These are phyloP conservation scores for Trichoderma pleuroti DNA, from an alignment of 2,329 filamentous ascomycete species.

Conservation along the genomic window DNA sequence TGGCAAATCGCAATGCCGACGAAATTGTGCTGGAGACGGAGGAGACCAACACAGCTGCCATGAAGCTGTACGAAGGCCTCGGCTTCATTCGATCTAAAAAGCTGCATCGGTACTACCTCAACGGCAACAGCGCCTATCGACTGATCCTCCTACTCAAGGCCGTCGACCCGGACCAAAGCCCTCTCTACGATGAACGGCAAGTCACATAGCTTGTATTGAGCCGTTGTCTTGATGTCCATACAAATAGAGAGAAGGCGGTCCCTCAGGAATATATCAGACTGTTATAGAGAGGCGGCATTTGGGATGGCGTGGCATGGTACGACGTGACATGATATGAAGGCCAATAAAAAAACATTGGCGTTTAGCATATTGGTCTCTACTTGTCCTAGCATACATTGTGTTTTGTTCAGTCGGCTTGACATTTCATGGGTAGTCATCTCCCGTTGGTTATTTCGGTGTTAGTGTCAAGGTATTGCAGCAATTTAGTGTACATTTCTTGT, in stretches of 20 bases:
- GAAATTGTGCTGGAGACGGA: slow-evolving; percentile 97
- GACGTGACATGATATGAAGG: background rate
- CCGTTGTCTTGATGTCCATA: background rate
- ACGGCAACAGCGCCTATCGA: slow-evolving; percentile 91
- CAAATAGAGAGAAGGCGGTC: background rate
- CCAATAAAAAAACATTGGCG: slow-evolving; percentile 15
- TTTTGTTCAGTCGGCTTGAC: background rate
- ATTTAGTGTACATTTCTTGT: background rate
- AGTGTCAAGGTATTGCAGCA: background rate
- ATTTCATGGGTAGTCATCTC: background rate
- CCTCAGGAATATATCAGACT: background rate
- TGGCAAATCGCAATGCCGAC: slow-evolving; percentile 79
- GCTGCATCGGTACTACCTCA: slow-evolving; percentile 91
- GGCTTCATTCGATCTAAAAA: slow-evolving; percentile 92
- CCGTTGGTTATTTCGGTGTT: background rate
- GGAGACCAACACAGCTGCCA: slow-evolving; percentile 83
- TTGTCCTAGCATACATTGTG: background rate
- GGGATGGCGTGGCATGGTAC: background rate
- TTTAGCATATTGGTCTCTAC: slow-evolving; percentile 12
- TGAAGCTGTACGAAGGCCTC: slow-evolving; percentile 87
- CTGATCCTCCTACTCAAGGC: slow-evolving; percentile 75
- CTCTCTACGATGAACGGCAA: slow-evolving; percentile 27
- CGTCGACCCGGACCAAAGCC: slow-evolving; percentile 39
- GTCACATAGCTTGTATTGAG: background rate
- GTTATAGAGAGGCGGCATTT: background rate